Percentiles rank a stretch among this genome's conserved stretches.
Conservation (phyloP, 805 yeast species). For the Lipomyces sp. region DNA sequence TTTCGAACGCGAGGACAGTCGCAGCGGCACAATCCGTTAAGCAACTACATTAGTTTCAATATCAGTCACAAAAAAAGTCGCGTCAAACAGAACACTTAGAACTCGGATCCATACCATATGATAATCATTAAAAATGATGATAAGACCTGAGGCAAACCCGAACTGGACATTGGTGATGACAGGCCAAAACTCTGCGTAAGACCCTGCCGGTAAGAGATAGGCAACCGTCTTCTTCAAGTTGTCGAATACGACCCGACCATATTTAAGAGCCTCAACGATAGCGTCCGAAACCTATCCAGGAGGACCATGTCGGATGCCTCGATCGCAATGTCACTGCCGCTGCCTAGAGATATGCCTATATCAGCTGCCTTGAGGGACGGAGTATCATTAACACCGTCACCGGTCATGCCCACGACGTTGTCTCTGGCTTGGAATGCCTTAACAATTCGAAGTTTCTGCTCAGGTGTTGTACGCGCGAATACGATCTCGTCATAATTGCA, state of each 20-base stretch:
- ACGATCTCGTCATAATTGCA: conserved; percentile 51
- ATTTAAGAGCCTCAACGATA: conserved; percentile 83
- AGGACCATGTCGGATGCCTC: conserved; percentile 74
- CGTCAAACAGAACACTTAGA: neutral
- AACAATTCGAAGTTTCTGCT: conserved; percentile 57
- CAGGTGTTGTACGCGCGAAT: conserved; percentile 52
- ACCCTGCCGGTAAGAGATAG: conserved; percentile 59
- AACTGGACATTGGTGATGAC: conserved; percentile 54
- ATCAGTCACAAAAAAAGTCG: neutral
- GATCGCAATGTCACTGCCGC: conserved; percentile 71
- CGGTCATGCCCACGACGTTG: conserved; percentile 41
- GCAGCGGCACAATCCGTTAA: conserved; percentile 42
- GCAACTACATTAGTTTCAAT: conserved; percentile 39
- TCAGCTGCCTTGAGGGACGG: conserved; percentile 76
- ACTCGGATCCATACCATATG: conserved; percentile 43
- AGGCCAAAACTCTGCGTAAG: conserved; percentile 58
- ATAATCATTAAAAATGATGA: conserved; percentile 58
- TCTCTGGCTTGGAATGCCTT: conserved; percentile 50
- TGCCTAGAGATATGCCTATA: conserved; percentile 74
- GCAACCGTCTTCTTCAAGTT: conserved; percentile 55
- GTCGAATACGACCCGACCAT: conserved; percentile 74
- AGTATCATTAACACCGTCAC: conserved; percentile 82
- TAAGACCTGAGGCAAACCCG: conserved; percentile 56
- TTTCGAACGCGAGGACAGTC: conserved; percentile 47
- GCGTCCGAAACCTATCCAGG: conserved; percentile 60